Evolutionary conservation across 768 basidiomycete genomes (phyloP), one percentile per base, ranked within the genome.

Genomic region (Cubamyces lactineus): DNA sequence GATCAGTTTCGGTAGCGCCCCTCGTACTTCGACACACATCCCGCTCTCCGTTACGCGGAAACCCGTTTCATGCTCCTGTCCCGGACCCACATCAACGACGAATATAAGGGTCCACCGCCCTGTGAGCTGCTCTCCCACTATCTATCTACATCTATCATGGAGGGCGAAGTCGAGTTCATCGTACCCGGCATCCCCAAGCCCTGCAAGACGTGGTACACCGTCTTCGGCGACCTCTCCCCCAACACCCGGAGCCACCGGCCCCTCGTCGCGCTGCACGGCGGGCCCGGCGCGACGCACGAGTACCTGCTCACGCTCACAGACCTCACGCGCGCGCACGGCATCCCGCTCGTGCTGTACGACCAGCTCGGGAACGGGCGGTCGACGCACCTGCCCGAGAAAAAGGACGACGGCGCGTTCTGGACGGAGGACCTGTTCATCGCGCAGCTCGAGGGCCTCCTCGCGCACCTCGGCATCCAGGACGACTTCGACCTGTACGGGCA

Each of bases 341-440:
- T 80, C 48, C 83, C 84, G 12, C 75, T 86, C 65, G 66, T 87
- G 42, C 66, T 84, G 48, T 86, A 86, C 71, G 75, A 76, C 67
- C 85, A 86, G 66, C 59, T 86, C 47, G 85, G 84, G 8, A 77
- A 72, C 57, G 84, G 83, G n/a, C 71, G 72, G 24, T 86, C 84
- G 13, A 84, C 83, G 9, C 83, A 84, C 64, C 74, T 85, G 19
- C 79, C 70, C 9, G 80, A 84, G 62, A 84, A 82, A 65, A 74
- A 67, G 6, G 75, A 73, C 15, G 75, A 79, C 34, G 63, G 68
- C 1, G 41, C 43, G 13, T 86, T 86, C 72, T 85, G 83, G 83
- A 82, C 75, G 17, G 68, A 73, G 28, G 69, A 78, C 55, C 74
- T 86, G 5, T 85, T 84, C 73, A 70, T 82, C 64, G 75, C 81